These are phyloP conservation scores for Corylus heterophylla DNA, from an alignment of 306 rosid species.

Conservation along the genomic window DNA sequence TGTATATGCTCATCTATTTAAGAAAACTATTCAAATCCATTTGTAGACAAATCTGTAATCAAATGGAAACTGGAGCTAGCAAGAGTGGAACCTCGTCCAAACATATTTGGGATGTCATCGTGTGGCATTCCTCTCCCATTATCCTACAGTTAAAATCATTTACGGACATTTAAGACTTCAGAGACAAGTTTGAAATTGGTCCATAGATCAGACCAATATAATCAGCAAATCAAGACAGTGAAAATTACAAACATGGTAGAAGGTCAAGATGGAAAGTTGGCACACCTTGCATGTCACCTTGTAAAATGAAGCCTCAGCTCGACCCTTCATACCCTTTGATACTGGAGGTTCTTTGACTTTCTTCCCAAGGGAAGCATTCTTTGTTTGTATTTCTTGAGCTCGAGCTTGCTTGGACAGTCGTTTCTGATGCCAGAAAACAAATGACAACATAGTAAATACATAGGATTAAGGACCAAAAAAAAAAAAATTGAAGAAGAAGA, in stretches of 20 bases:
- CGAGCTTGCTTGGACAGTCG: conserved; percentile 86
- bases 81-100: conserved; percentile 80
- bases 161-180: conserved; percentile 3
- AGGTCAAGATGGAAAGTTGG: conserved; percentile 22
- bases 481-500: background rate
- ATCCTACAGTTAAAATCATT: conserved; percentile 57
- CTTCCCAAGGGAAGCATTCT: conserved; percentile 79
- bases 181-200: background rate
- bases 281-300: conserved; percentile 91
- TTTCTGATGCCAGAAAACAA: conserved; percentile 48
- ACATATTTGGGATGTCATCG: conserved; percentile 97
- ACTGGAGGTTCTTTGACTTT: conserved; percentile 67
- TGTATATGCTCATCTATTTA: background rate
- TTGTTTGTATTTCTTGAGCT: conserved; percentile 78
- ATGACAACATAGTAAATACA: conserved; percentile 1
- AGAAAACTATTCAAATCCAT: conserved; percentile 5
- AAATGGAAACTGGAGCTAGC: conserved; percentile 23
- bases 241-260: conserved; percentile 19
- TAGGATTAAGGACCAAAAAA: background rate
- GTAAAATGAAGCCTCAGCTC: conserved; percentile 94
- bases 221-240: conserved; percentile 7
- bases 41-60: conserved; percentile 8
- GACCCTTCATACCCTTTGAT: conserved; percentile 67
- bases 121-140: conserved; percentile 98
- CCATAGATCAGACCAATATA: background rate